Percentiles rank a stretch among this genome's conserved stretches.
phyloP scores from a whole-genome alignment of 2,329 filamentous ascomycete genomes.

The Aspergillus jensenii region DNA sequence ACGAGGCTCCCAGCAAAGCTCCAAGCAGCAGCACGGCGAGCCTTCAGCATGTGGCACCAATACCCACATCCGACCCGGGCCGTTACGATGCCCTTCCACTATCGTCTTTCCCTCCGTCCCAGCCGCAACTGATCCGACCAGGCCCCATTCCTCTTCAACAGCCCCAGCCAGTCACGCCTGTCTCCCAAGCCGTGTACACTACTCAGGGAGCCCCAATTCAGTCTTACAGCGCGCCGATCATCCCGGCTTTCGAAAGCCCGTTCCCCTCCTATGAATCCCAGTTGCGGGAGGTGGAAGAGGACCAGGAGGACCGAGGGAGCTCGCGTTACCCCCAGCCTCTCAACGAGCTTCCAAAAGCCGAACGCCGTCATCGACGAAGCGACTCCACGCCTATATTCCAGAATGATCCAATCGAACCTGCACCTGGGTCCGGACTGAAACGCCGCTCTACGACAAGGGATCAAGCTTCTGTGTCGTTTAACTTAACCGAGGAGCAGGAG shows the following conservation, averaged over 20 bases:
- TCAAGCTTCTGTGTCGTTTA: constrained; percentile 55
- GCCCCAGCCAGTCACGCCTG: constrained; percentile 74
- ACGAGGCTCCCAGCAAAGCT: constrained; percentile 20
- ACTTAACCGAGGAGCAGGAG: constrained; percentile 57
- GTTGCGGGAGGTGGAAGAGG: constrained; percentile 15
- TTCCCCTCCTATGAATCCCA: constrained; percentile 19
- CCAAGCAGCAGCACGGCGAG: constrained; percentile 44
- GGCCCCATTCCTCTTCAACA: constrained; percentile 74
- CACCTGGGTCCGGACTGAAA: constrained; percentile 17
- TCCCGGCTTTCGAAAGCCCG: constrained; percentile 18
- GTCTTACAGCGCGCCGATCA: constrained; percentile 43
- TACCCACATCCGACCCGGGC: constrained; percentile 65
- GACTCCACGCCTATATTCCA: constrained; percentile 49
- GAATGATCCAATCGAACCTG: constrained; percentile 30
- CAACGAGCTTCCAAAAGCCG: constrained; percentile 3
- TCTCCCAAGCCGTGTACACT: constrained; percentile 67
- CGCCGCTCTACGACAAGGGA: constrained; percentile 38
- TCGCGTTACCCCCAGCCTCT: constrained; percentile 11
- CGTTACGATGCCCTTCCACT: constrained; percentile 56
- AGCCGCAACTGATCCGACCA: constrained; percentile 47
- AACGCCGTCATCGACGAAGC: constrained; percentile 35
- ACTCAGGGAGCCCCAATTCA: constrained; percentile 42
- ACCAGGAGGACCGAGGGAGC: constrained; percentile 10
- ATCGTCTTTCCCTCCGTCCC: constrained; percentile 23
- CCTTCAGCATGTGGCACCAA: constrained; percentile 62